Conservation (phyloP, 306 rosid genomes). For the Fragaria nilgerrensis region DNA sequence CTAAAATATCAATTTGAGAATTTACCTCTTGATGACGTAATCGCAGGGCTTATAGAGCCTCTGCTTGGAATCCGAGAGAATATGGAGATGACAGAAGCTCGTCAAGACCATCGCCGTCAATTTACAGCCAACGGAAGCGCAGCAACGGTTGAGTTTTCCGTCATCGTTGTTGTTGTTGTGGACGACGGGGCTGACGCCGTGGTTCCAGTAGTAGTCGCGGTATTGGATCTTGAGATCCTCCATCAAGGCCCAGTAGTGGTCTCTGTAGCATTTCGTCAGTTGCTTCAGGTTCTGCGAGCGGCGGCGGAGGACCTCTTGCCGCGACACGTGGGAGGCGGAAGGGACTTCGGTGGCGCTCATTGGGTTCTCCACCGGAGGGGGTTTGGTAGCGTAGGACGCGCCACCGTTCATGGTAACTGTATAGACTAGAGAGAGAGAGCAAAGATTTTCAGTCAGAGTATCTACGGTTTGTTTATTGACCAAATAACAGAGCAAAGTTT, state of each 20-base stretch:
- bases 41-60: slow-evolving; percentile 60
- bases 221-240: slow-evolving; percentile 47
- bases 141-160: slow-evolving; percentile 7
- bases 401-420: not conserved
- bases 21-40: slow-evolving; percentile 50
- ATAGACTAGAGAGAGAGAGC: too few species aligned
- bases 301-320: slow-evolving; percentile 27
- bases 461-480: too few species aligned
- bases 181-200: slow-evolving; percentile 73
- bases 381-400: not conserved
- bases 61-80: slow-evolving; percentile 65
- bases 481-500: too few species aligned
- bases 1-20: not conserved
- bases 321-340: slow-evolving; percentile 1
- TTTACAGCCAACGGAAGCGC: slow-evolving; percentile 52
- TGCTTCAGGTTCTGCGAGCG: slow-evolving; percentile 36
- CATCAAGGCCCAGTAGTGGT: slow-evolving; percentile 65
- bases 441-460: too few species aligned
- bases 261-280: slow-evolving; percentile 27
- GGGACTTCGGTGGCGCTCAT: not conserved
- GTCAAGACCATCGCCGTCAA: slow-evolving; percentile 65
- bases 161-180: slow-evolving; percentile 9
- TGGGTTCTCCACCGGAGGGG: not conserved
- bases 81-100: slow-evolving; percentile 58
- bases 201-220: slow-evolving; percentile 63